Conservation (phyloP, 1,284 basidiomycete species). For the Cryptococcus sp. region DNA sequence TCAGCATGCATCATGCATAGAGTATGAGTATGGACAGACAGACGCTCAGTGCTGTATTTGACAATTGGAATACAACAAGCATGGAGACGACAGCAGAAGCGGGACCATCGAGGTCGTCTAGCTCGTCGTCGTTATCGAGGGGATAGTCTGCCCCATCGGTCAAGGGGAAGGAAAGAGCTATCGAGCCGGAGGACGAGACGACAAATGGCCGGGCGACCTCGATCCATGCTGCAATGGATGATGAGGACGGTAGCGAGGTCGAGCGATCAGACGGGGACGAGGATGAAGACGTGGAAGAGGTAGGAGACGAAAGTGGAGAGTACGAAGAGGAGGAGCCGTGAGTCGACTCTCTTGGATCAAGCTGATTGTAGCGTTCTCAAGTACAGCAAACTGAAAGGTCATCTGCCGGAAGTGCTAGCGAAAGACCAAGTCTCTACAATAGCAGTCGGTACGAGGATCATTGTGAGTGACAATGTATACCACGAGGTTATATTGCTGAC, state of each 20-base stretch:
- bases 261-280: slow-evolving; percentile 26
- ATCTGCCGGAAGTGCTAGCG: slow-evolving; percentile 70
- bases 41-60: too few species aligned
- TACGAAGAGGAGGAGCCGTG: slow-evolving; percentile 31
- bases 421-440: slow-evolving; percentile 83
- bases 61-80: neutral
- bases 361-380: slow-evolving; percentile 60
- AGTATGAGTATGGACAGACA: too few species aligned
- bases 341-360: slow-evolving; percentile 1
- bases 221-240: slow-evolving; percentile 4
- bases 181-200: too few species aligned
- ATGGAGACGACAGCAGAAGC: neutral
- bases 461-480: slow-evolving; percentile 52
- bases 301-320: too few species aligned
- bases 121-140: neutral
- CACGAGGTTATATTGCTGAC: slow-evolving; percentile 1
- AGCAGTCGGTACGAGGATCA: slow-evolving; percentile 64
- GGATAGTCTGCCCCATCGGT: neutral
- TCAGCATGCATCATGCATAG: too few species aligned
- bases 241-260: slow-evolving; percentile 11
- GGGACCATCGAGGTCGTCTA: neutral
- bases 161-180: neutral
- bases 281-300: slow-evolving; percentile 16
- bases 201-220: too few species aligned
- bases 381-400: slow-evolving; percentile 74